A percentile compares a stretch with the other conserved stretches of the same genome.
Conservation (phyloP, 495 filamentous ascomycete species). For the Haplographium delicatum region DNA sequence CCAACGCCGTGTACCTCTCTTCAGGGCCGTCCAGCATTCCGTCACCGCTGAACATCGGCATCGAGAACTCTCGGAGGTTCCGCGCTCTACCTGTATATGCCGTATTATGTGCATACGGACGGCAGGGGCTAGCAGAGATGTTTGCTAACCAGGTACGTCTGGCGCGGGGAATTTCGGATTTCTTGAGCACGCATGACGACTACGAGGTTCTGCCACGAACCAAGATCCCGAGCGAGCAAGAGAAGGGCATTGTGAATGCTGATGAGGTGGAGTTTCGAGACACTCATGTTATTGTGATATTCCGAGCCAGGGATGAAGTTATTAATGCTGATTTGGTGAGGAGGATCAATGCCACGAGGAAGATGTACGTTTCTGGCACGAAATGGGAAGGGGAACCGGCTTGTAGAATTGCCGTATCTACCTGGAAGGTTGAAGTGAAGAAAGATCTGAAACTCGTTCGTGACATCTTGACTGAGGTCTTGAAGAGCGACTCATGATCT, state of each 20-base stretch:
- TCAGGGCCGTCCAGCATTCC: constrained; percentile 47
- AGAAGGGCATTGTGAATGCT: constrained; percentile 28
- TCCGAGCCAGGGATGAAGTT: constrained; percentile 63
- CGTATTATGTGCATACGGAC: constrained; percentile 69
- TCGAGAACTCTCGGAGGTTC: constrained; percentile 91
- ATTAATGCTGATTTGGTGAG: constrained; percentile 61
- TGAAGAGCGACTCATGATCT: neutral
- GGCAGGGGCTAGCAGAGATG: constrained; percentile 63
- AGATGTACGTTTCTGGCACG: constrained; percentile 81
- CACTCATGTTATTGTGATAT: constrained; percentile 75
- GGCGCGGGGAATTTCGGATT: constrained; percentile 60
- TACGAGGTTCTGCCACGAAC: constrained; percentile 63
- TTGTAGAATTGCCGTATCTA: constrained; percentile 74
- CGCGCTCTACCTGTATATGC: constrained; percentile 85
- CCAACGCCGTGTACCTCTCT: constrained; percentile 78
- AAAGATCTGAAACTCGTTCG: constrained; percentile 48
- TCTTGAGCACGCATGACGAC: constrained; percentile 45
- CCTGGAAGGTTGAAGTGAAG: constrained; percentile 64
- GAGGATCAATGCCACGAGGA: constrained; percentile 66
- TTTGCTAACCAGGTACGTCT: constrained; percentile 65
- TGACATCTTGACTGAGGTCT: constrained; percentile 36
- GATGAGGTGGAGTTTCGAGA: constrained; percentile 20
- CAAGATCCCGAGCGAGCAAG: too few species aligned
- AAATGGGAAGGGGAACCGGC: constrained; percentile 68
- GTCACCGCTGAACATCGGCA: constrained; percentile 79